Conservation (phyloP, 1,284 basidiomycete genomes). For the Veloporphyrellus conicus region DNA sequence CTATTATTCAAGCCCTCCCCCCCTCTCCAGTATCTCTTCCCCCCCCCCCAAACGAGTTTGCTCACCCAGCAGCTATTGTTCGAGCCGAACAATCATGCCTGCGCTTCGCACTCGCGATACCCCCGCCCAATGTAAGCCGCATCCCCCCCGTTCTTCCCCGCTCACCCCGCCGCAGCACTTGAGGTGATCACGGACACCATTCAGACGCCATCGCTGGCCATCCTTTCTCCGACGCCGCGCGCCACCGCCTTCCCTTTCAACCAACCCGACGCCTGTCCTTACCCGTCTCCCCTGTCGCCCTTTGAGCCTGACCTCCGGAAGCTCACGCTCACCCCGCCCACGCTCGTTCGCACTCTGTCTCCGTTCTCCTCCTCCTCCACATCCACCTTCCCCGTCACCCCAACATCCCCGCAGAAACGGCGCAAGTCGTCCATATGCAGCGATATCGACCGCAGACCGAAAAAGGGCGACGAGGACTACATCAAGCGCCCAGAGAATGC, state of each 20-base stretch:
- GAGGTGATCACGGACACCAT: slow-evolving; percentile 66
- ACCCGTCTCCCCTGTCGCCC: slow-evolving; percentile 62
- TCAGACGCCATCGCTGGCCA: slow-evolving; percentile 55
- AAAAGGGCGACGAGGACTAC: slow-evolving; percentile 74
- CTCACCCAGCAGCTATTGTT: slow-evolving; percentile 33
- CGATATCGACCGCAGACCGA: slow-evolving; percentile 63
- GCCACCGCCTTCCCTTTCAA: slow-evolving; percentile 65
- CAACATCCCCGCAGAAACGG: slow-evolving; percentile 47
- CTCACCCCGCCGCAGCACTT: slow-evolving; percentile 51
- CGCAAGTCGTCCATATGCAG: slow-evolving; percentile 57
- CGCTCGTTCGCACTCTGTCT: slow-evolving; percentile 46
- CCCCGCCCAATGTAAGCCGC: slow-evolving; percentile 53
- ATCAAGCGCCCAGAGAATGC: slow-evolving; percentile 78
- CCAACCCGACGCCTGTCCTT: slow-evolving; percentile 54
- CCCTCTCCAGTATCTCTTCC: slow-evolving; percentile 29
- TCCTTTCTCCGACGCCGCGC: slow-evolving; percentile 73
- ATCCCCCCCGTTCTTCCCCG: slow-evolving; percentile 5
- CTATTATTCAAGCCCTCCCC: slow-evolving; percentile 41
- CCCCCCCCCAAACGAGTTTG: slow-evolving; percentile 33
- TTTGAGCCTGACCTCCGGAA: slow-evolving; percentile 64
- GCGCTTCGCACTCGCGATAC: slow-evolving; percentile 70
- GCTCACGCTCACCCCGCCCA: slow-evolving; percentile 44
- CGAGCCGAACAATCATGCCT: slow-evolving; percentile 57
- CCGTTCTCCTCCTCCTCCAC: slow-evolving; percentile 38
- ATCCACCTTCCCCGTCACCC: slow-evolving; percentile 31